Percentiles rank a stretch among this genome's conserved stretches.
phyloP scores from a whole-genome alignment of 2,329 filamentous ascomycete genomes.

The Cytospora piceae region DNA sequence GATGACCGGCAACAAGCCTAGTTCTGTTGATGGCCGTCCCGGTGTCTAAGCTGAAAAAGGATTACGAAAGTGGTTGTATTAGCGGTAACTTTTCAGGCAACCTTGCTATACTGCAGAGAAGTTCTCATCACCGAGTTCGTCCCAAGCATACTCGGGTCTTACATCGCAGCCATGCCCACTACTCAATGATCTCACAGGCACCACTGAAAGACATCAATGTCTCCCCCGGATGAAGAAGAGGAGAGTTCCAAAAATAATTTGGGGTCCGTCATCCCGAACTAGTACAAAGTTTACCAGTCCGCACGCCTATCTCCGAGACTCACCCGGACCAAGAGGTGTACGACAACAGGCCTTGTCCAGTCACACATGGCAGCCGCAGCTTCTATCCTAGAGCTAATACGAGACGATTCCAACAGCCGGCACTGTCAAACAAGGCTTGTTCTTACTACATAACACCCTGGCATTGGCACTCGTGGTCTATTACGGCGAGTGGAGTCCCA shows the following conservation, averaged over 20 bases:
- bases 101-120: background rate
- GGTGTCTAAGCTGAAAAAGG: background rate
- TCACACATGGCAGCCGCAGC: background rate
- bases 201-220: background rate
- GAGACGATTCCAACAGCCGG: no score
- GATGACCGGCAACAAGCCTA: slow-evolving; percentile 4
- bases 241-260: background rate
- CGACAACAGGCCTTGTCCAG: background rate
- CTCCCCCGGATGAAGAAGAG: background rate
- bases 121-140: background rate
- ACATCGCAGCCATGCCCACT: background rate
- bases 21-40: slow-evolving; percentile 2
- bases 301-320: background rate
- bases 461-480: no score
- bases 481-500: no score
- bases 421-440: background rate
- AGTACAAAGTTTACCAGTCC: background rate
- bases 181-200: background rate
- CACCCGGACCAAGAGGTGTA: slow-evolving; percentile 10
- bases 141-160: background rate
- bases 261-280: background rate
- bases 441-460: background rate
- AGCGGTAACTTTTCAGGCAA: background rate
- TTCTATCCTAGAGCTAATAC: background rate
- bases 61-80: background rate